These are phyloP conservation scores for Claviceps citrina DNA, from an alignment of 2,329 filamentous ascomycete species.

Conservation along the genomic window DNA sequence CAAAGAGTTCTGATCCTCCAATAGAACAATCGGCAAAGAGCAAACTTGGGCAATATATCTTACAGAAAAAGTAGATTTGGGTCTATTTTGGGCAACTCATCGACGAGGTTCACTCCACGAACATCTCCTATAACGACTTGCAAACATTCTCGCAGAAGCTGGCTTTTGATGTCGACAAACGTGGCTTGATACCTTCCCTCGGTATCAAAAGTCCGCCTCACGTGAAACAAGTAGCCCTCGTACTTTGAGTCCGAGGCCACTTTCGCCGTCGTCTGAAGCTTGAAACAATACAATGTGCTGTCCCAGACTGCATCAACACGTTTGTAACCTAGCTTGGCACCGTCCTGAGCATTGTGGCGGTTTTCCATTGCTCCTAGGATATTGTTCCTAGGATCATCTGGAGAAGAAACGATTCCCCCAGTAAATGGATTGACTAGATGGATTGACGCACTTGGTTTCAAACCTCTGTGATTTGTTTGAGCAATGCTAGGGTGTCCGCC, in stretches of 20 bases:
- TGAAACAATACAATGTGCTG: slow-evolving; percentile 32
- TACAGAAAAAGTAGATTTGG: slow-evolving; percentile 56
- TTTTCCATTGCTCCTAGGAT: neutral
- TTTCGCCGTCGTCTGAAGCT: slow-evolving; percentile 38
- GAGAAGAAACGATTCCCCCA: neutral
- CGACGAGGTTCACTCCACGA: slow-evolving; percentile 54
- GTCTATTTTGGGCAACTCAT: slow-evolving; percentile 59
- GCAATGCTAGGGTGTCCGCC: neutral
- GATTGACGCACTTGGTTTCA: neutral
- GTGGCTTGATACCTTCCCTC: slow-evolving; percentile 64
- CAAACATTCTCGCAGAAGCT: slow-evolving; percentile 52
- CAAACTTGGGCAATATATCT: too few relatives aligned
- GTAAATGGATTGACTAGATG: neutral
- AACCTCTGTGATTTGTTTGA: neutral
- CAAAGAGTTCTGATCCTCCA: neutral
- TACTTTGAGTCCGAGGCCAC: slow-evolving; percentile 38
- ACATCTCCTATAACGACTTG: slow-evolving; percentile 23
- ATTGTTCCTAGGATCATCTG: neutral
- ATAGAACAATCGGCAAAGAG: neutral
- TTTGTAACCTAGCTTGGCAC: slow-evolving; percentile 26
- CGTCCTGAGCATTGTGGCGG: slow-evolving; percentile 7
- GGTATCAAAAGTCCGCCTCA: slow-evolving; percentile 69
- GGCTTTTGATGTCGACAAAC: slow-evolving; percentile 73
- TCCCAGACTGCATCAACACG: slow-evolving; percentile 42
- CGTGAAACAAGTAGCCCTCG: slow-evolving; percentile 68